phyloP scores from a whole-genome alignment of 345 rosid genomes.

The Gossypium stocksii region DNA sequence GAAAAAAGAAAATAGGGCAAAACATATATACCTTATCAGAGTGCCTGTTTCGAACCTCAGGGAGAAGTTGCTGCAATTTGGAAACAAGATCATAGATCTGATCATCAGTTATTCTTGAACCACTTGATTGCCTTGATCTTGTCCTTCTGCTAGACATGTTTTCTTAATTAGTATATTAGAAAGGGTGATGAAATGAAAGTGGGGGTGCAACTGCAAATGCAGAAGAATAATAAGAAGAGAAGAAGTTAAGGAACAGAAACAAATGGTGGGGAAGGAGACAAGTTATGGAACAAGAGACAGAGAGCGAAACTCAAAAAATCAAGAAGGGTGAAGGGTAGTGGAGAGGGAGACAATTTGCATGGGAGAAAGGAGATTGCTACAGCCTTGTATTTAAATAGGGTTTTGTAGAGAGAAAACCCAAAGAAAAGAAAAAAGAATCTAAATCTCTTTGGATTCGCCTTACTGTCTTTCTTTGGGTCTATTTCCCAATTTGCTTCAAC shows the following conservation, averaged over 20 bases:
- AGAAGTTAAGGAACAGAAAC: background rate
- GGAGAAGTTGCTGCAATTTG: conserved; percentile 80
- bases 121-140: conserved; percentile 59
- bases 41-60: conserved; percentile 62
- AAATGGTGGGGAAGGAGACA: conserved; percentile 9
- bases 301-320: background rate
- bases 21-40: conserved; percentile 54
- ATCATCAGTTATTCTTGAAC: conserved; percentile 76
- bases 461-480: conserved; percentile 24
- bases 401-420: conserved; percentile 18
- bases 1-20: background rate
- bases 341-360: conserved; percentile 38
- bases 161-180: background rate
- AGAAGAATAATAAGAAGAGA: background rate
- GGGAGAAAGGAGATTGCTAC: conserved; percentile 34
- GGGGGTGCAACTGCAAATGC: background rate
- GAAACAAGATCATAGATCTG: conserved; percentile 89
- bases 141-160: conserved; percentile 84
- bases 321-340: conserved; percentile 1
- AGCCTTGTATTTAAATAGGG: conserved; percentile 44
- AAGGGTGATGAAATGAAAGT: background rate
- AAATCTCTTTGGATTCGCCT: conserved; percentile 34
- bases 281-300: conserved; percentile 20
- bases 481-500: conserved; percentile 17
- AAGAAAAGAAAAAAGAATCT: conserved; percentile 14